Conservation (phyloP, 2,329 filamentous ascomycete species). For the Phialophora expanda region DNA sequence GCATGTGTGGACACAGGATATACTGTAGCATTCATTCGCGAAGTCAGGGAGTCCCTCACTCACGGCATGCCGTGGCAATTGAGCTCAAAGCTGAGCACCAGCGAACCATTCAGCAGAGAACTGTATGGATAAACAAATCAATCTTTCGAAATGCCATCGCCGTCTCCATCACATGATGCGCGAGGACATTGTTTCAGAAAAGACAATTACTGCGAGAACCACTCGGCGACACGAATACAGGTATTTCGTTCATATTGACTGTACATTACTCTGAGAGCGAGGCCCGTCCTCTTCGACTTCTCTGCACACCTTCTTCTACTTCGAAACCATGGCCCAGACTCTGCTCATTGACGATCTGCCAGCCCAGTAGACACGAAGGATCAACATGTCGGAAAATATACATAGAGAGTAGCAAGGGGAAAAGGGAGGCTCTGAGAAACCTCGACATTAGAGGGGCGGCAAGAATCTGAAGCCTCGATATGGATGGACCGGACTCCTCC, state of each 20-base stretch:
- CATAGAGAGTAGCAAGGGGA: not conserved
- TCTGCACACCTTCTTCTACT: not conserved
- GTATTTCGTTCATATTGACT: not conserved
- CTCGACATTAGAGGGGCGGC: slow-evolving; percentile 37
- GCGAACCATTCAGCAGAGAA: not conserved
- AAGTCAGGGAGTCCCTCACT: too few relatives aligned
- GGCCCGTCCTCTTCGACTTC: not conserved
- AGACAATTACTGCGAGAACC: not conserved
- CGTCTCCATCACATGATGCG: not conserved
- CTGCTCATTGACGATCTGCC: not conserved
- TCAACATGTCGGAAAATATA: not conserved
- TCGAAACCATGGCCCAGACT: not conserved
- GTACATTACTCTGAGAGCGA: not conserved
- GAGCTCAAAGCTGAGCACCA: not conserved
- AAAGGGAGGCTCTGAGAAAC: not conserved
- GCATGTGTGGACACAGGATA: too few relatives aligned
- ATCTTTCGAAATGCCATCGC: not conserved
- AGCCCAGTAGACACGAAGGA: not conserved
- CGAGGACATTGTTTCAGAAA: not conserved
- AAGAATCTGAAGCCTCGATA: slow-evolving; percentile 49
- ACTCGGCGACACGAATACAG: not conserved
- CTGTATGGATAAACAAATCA: not conserved
- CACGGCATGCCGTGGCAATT: too few relatives aligned
- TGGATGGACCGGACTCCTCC: slow-evolving; percentile 11
- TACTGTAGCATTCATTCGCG: too few relatives aligned